Percentiles rank a stretch among this genome's conserved stretches.
phyloP scores from a whole-genome alignment of 768 basidiomycete genomes.

The Trametes elegans region DNA sequence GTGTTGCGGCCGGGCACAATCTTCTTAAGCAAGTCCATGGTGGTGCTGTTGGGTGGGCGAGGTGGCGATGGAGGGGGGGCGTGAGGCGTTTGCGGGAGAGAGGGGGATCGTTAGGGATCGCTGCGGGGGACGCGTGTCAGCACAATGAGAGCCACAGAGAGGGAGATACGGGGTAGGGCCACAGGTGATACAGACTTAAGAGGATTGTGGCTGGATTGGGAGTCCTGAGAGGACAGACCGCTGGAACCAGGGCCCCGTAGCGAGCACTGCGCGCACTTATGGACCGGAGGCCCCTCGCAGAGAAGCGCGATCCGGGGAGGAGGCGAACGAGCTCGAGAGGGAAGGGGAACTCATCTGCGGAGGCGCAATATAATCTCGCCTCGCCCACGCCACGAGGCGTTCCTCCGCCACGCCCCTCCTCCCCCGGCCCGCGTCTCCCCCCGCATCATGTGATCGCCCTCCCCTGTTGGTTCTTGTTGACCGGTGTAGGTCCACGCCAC shows the following conservation, averaged over 20 bases:
- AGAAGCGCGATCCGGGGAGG: constrained; percentile 19
- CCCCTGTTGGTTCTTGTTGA: constrained; percentile 16
- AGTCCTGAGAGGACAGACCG: constrained; percentile 14
- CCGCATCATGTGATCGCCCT: constrained; percentile 10
- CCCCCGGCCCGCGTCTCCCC: constrained; percentile 14
- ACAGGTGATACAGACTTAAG: constrained; percentile 14
- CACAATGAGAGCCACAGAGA: background rate
- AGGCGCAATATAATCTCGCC: constrained; percentile 12
- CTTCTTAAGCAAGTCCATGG: constrained; percentile 11
- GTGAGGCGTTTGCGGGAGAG: background rate
- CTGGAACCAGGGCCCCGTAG: constrained; percentile 10
- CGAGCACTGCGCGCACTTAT: constrained; percentile 24
- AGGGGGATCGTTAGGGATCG: constrained; percentile 6
- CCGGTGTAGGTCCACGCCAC: constrained; percentile 19
- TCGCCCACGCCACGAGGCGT: constrained; percentile 8
- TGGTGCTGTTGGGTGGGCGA: background rate
- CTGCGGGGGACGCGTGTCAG: constrained; percentile 6
- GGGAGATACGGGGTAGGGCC: background rate
- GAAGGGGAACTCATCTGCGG: constrained; percentile 5
- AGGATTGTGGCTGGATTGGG: constrained; percentile 9
- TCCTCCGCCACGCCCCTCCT: too few species aligned
- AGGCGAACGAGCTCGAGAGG: constrained; percentile 9
- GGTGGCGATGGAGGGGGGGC: background rate
- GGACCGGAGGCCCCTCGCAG: constrained; percentile 25
- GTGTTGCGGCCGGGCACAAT: constrained; percentile 5